Evolutionary conservation across 768 basidiomycete species (phyloP).

Genomic region (Pholiota microspora): DNA sequence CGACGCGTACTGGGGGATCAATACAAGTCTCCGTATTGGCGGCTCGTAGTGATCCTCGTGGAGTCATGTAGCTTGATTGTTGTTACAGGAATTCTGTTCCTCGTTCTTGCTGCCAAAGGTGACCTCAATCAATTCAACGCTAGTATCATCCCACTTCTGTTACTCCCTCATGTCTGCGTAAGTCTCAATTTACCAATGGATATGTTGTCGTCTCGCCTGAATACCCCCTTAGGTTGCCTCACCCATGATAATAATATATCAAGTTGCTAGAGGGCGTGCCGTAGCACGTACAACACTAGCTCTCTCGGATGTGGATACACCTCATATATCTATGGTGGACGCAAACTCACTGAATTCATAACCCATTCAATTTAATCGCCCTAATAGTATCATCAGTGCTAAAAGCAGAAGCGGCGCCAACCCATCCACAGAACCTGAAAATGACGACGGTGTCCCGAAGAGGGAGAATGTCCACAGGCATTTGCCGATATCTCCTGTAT

Average conservation of each 20-base stretch:
- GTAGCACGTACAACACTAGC: background rate
- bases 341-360: background rate
- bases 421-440: no score
- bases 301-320: background rate
- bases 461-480: no score
- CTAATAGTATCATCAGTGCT: background rate
- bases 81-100: background rate
- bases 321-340: background rate
- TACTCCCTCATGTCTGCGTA: background rate
- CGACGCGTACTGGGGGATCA: background rate
- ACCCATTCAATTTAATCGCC: background rate
- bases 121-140: background rate
- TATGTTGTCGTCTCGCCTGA: background rate
- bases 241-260: background rate
- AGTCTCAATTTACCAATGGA: background rate
- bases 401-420: background rate
- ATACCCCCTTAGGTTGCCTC: background rate
- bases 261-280: background rate
- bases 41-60: background rate
- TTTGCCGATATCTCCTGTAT: no score
- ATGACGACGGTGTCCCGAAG: no score
- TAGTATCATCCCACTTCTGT: background rate
- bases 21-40: background rate
- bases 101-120: background rate
- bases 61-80: slow-evolving; percentile 1